Evolutionary conservation across 2,329 filamentous ascomycete species (phyloP).

Genomic region (Ampelomyces quisqualis): DNA sequence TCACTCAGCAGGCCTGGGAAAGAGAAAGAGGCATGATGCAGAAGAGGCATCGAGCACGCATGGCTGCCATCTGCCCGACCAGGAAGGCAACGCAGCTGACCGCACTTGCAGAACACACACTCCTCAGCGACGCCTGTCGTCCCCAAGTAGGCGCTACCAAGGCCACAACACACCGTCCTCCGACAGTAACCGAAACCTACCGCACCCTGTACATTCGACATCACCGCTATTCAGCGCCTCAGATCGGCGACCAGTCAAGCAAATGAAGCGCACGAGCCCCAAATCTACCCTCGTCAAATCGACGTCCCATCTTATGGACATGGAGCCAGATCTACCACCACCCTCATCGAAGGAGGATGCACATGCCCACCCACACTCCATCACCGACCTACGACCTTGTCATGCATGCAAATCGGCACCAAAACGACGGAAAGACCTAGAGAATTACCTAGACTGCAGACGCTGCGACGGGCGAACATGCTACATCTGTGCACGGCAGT

Average conservation of each 20-base stretch:
- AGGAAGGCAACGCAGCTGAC: slow-evolving; percentile 5
- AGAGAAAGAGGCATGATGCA: slow-evolving; percentile 30
- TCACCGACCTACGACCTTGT: slow-evolving; percentile 52
- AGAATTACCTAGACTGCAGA: slow-evolving; percentile 65
- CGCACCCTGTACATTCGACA: slow-evolving; percentile 10
- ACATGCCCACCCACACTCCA: slow-evolving; percentile 7
- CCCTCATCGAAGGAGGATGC: slow-evolving; percentile 3
- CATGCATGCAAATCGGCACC: slow-evolving; percentile 68
- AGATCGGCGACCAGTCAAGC: slow-evolving; percentile 36
- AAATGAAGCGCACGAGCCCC: slow-evolving; percentile 27
- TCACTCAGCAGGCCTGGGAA: slow-evolving; percentile 25
- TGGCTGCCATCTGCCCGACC: not conserved
- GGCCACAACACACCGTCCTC: slow-evolving; percentile 13
- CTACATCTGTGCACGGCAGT: slow-evolving; percentile 68
- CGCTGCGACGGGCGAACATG: slow-evolving; percentile 64
- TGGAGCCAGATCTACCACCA: slow-evolving; percentile 20
- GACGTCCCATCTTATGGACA: slow-evolving; percentile 39
- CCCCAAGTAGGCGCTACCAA: slow-evolving; percentile 16
- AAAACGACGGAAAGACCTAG: slow-evolving; percentile 64
- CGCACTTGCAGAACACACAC: slow-evolving; percentile 1
- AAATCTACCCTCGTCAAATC: slow-evolving; percentile 29
- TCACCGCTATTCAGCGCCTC: slow-evolving; percentile 10
- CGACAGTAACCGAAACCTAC: slow-evolving; percentile 17
- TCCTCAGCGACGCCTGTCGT: slow-evolving; percentile 16
- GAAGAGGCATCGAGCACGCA: slow-evolving; percentile 17